A percentile compares a stretch with the other conserved stretches of the same genome.
These are phyloP conservation scores for Elaeis oleifera DNA, from an alignment of 202 grass and related monocot genomes.

Conservation along the genomic window DNA sequence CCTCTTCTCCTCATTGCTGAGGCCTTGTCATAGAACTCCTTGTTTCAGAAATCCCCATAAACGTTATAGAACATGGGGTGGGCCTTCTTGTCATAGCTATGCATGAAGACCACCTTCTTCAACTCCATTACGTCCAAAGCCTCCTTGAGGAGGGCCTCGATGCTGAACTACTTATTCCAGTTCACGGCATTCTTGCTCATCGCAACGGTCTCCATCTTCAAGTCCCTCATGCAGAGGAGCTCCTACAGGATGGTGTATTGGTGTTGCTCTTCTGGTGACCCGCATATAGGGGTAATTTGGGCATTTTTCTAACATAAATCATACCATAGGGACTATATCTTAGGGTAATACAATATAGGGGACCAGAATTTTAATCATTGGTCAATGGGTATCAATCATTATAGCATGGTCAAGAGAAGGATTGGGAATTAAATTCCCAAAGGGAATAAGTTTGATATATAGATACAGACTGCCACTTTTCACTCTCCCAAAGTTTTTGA, in stretches of 20 bases:
- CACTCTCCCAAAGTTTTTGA: no score
- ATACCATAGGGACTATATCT: no score
- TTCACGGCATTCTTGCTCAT: slow-evolving; percentile 79
- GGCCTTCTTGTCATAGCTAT: slow-evolving; percentile 51
- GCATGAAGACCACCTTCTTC: slow-evolving; percentile 85
- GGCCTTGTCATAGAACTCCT: slow-evolving; percentile 85
- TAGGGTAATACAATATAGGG: no score
- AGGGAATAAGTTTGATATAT: no score
- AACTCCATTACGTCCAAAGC: slow-evolving; percentile 74
- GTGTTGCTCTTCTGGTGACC: slow-evolving; percentile 51
- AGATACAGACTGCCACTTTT: no score
- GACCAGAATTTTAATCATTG: no score
- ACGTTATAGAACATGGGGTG: slow-evolving; percentile 99
- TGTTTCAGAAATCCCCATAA: slow-evolving; percentile 97
- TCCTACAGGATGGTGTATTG: slow-evolving; percentile 39
- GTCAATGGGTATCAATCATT: no score
- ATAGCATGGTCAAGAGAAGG: no score
- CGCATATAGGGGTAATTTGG: no score
- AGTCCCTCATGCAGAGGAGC: slow-evolving; percentile 32
- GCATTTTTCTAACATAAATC: no score
- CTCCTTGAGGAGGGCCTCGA: slow-evolving; percentile 52
- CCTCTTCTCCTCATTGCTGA: slow-evolving; percentile 87
- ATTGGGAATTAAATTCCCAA: no score
- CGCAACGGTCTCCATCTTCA: slow-evolving; percentile 85
- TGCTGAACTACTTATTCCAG: slow-evolving; percentile 96